Conservation (phyloP, 306 rosid genomes). For the Vicia villosa region DNA sequence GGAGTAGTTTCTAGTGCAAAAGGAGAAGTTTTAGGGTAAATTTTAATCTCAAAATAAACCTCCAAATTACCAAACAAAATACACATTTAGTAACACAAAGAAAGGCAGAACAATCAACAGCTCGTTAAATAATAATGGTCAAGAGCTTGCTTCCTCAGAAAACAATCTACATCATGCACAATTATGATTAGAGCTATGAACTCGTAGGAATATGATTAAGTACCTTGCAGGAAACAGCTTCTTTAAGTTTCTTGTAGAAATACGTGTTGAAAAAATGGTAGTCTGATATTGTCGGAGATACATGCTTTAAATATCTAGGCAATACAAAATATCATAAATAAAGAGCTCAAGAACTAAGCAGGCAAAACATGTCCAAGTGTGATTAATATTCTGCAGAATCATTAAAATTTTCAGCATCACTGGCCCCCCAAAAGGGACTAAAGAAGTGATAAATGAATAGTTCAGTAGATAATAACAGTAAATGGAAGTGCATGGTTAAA, state of each 20-base stretch:
- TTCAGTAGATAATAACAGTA: not conserved
- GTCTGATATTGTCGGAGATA: constrained; percentile 55
- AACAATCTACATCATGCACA: constrained; percentile 19
- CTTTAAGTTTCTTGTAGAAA: constrained; percentile 88
- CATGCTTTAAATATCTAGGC: constrained; percentile 77
- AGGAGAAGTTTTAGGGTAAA: constrained; percentile 6
- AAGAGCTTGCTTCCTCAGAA: not conserved
- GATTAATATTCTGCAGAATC: not conserved
- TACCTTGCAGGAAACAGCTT: constrained; percentile 83
- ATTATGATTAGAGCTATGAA: constrained; percentile 20
- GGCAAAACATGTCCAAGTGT: constrained; percentile 23
- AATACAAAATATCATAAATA: constrained; percentile 32
- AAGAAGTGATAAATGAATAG: constrained; percentile 4
- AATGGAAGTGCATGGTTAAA: constrained; percentile 7
- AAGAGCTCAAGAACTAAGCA: constrained; percentile 31
- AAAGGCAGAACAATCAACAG: not conserved
- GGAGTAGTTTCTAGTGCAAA: not conserved
- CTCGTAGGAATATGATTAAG: constrained; percentile 10
- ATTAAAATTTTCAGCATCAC: constrained; percentile 26
- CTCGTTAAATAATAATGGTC: not conserved
- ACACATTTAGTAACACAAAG: not conserved
- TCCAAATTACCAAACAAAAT: constrained; percentile 8
- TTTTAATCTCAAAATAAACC: constrained; percentile 22
- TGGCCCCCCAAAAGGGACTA: constrained; percentile 16
- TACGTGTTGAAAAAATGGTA: constrained; percentile 90